Evolutionary conservation across 345 rosid genomes (phyloP).

Genomic region (Hirschfeldia incana): DNA sequence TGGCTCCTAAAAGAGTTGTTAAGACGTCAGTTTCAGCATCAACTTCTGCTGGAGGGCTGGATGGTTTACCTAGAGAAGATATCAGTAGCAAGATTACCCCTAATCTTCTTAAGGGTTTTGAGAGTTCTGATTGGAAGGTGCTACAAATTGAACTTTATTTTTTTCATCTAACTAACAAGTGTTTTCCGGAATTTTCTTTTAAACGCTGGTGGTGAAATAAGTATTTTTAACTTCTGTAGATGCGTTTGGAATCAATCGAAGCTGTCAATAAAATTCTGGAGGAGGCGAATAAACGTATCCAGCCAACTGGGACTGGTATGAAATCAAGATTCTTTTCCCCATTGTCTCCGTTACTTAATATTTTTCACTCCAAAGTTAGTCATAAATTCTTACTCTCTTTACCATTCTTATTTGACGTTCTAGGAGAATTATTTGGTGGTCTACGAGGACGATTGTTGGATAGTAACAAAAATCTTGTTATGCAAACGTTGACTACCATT

Average conservation of each 20-base stretch:
- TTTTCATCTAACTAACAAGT: background rate
- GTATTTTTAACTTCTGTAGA: conserved; percentile 46
- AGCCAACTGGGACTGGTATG: conserved; percentile 93
- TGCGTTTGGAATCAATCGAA: conserved; percentile 96
- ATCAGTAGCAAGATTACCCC: conserved; percentile 91
- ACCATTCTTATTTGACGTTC: conserved; percentile 13
- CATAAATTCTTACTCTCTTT: conserved; percentile 1
- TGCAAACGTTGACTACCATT: conserved; percentile 78
- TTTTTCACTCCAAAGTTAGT: conserved; percentile 1
- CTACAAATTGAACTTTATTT: background rate
- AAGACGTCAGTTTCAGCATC: conserved; percentile 57
- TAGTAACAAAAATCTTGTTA: conserved; percentile 93
- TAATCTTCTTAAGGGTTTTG: conserved; percentile 78
- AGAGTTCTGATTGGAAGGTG: conserved; percentile 99
- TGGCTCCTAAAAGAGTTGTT: conserved; percentile 70
- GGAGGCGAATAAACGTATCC: conserved; percentile 97
- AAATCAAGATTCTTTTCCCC: background rate
- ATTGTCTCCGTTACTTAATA: background rate
- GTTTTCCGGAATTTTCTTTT: conserved; percentile 4
- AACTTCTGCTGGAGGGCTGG: conserved; percentile 66
- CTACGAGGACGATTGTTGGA: conserved; percentile 88
- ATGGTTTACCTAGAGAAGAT: conserved; percentile 95
- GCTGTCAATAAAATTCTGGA: conserved; percentile 85
- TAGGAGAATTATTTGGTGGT: conserved; percentile 94
- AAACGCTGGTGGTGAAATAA: background rate